phyloP scores from a whole-genome alignment of 2,329 filamentous ascomycete species.

The Talaromyces funiculosus region DNA sequence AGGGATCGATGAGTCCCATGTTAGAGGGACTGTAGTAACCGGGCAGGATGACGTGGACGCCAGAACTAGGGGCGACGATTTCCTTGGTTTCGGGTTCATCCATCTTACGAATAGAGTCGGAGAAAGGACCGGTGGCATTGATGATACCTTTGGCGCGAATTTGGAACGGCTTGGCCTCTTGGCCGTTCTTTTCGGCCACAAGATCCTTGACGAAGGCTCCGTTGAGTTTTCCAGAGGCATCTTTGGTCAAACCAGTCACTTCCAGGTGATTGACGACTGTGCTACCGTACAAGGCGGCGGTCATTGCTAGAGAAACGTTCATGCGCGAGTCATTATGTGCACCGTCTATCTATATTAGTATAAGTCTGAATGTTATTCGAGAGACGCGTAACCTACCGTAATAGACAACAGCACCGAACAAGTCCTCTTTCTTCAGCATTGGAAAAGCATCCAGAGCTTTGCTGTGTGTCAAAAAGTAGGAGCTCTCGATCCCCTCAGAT shows the following conservation, averaged over 20 bases:
- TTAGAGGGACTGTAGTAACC: slow-evolving; percentile 80
- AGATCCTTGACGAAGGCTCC: slow-evolving; percentile 70
- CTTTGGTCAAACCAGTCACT: slow-evolving; percentile 70
- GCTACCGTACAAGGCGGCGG: slow-evolving; percentile 76
- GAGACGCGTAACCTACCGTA: slow-evolving; percentile 53
- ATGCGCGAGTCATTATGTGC: slow-evolving; percentile 89
- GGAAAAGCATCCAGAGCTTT: slow-evolving; percentile 83
- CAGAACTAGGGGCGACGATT: slow-evolving; percentile 79
- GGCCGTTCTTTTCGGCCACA: slow-evolving; percentile 60
- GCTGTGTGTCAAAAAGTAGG: slow-evolving; percentile 80
- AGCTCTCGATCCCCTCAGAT: slow-evolving; percentile 80
- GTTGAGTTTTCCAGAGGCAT: slow-evolving; percentile 64
- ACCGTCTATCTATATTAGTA: slow-evolving; percentile 52
- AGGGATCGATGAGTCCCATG: slow-evolving; percentile 83
- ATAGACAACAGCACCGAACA: slow-evolving; percentile 80
- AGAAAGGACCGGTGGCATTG: slow-evolving; percentile 85
- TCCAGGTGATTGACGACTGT: slow-evolving; percentile 81
- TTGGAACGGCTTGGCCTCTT: slow-evolving; percentile 57
- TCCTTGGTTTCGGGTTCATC: slow-evolving; percentile 67
- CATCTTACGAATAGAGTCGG: slow-evolving; percentile 77
- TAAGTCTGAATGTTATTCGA: neutral
- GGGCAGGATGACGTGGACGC: slow-evolving; percentile 79
- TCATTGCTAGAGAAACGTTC: slow-evolving; percentile 85
- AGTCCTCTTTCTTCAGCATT: slow-evolving; percentile 74
- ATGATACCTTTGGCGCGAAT: slow-evolving; percentile 76